Percentiles rank a stretch among this genome's conserved stretches.
Conservation (phyloP, 176 grass and related monocot genomes). For the Phragmites australis region DNA sequence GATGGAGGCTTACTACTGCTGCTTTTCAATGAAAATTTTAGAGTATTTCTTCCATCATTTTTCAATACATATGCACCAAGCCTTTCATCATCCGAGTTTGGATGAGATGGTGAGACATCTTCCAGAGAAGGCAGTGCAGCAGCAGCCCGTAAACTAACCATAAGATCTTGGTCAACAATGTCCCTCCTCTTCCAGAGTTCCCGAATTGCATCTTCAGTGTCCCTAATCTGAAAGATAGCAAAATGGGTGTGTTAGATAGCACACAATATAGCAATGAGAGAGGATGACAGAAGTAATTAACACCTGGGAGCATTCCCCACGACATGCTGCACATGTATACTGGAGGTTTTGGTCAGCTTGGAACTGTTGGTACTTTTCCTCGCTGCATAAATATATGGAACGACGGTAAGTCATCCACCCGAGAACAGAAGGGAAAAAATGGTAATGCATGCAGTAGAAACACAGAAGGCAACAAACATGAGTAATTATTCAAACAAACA, state of each 20-base stretch:
- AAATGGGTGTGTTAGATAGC: constrained; percentile 24
- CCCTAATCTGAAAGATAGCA: constrained; percentile 66
- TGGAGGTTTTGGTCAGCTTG: constrained; percentile 91
- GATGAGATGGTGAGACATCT: constrained; percentile 49
- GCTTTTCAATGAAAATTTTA: constrained; percentile 94
- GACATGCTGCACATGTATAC: constrained; percentile 86
- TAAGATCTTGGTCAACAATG: constrained; percentile 69
- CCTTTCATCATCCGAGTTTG: constrained; percentile 70
- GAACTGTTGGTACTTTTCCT: constrained; percentile 95
- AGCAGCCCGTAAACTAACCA: constrained; percentile 75
- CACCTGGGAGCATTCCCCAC: constrained; percentile 94
- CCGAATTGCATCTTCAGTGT: constrained; percentile 86
- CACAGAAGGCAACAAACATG: constrained; percentile 11
- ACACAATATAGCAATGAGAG: constrained; percentile 1
- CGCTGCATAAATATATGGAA: constrained; percentile 56
- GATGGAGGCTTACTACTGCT: constrained; percentile 56
- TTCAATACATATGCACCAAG: constrained; percentile 58
- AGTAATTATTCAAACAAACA: constrained; percentile 33
- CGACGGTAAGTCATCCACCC: not conserved
- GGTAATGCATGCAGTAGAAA: not conserved
- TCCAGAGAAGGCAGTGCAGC: constrained; percentile 77
- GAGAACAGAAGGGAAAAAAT: not conserved
- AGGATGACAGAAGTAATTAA: constrained; percentile 42
- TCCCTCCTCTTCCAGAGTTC: constrained; percentile 96
- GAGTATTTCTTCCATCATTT: constrained; percentile 69